Conservation (phyloP, 2,329 filamentous ascomycete genomes). For the Fusarium subglutinans region DNA sequence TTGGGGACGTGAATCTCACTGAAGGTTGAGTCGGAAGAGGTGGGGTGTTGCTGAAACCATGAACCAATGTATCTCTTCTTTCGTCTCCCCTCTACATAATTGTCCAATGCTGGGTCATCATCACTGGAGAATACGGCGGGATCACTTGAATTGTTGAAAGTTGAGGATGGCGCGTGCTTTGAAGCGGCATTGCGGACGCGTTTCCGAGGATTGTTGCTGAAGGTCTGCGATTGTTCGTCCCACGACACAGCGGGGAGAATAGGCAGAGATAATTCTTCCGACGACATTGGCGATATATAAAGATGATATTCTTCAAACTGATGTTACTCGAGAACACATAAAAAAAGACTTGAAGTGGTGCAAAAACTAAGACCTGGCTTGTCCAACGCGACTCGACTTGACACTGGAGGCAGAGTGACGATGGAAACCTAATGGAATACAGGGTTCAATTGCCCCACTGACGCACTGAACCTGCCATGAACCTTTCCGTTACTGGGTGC, state of each 20-base stretch:
- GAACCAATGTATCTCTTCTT: conserved; percentile 73
- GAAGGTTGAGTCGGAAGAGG: conserved; percentile 59
- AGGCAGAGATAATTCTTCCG: conserved; percentile 55
- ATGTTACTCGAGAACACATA: conserved; percentile 14
- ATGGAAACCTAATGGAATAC: conserved; percentile 18
- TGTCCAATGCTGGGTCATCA: conserved; percentile 73
- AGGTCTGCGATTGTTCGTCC: conserved; percentile 51
- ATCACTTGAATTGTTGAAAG: conserved; percentile 74
- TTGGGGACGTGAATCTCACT: conserved; percentile 51
- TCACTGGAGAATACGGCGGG: conserved; percentile 77
- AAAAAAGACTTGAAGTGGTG: background rate
- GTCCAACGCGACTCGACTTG: conserved; percentile 20
- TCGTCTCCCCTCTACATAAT: conserved; percentile 65
- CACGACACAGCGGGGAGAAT: conserved; percentile 50
- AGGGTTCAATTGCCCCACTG: conserved; percentile 38
- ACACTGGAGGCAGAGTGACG: conserved; percentile 33
- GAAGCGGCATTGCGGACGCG: conserved; percentile 47
- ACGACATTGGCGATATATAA: conserved; percentile 41
- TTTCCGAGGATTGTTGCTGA: conserved; percentile 53
- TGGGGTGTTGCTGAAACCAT: conserved; percentile 72
- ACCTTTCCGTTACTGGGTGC: conserved; percentile 25
- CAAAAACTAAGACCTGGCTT: conserved; percentile 11
- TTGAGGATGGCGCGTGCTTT: conserved; percentile 42
- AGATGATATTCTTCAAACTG: background rate
- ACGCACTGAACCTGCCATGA: conserved; percentile 23